Base-by-base conservation (phyloP, 495 filamentous ascomycete species). In the Aspergillus sclerotioniger region DNA sequence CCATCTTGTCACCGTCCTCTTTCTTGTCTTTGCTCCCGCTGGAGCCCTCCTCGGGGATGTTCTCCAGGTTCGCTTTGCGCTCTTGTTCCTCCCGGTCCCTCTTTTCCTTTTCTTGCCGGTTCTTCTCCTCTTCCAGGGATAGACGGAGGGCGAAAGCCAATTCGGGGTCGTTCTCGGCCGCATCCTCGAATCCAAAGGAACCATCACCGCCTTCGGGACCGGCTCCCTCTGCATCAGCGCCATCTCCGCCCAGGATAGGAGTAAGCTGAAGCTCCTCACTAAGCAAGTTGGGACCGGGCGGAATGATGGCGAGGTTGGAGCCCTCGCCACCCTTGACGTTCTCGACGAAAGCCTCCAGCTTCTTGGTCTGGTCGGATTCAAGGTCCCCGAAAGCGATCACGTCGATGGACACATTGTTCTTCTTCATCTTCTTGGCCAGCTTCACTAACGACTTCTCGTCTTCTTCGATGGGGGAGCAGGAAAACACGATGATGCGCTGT, bases 371-470 rank as follows among this genome's bases (percentile, higher is more conserved):
- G 50, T 96, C 92, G 61, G 92, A 88, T 54, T 91, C 87, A 28
- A 96, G 80, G 60, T 98, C 94, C 51, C 94, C 94, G 66, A 98
- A 98, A 41, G 91, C 84, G 60, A 98, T 82, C 64, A 98, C 90
- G 67, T 98, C 94, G 66, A 98, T 90, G 53, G 85, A 88, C 55
- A 95, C 87, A 66, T 87, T 90, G 70, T 84, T 86, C 81, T 98
- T 98, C 87, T 96, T 98, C 92, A 98, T 96, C 77, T 93, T 92
- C 77, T 90, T 95, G 13, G 93, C 92, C 12, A 98, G 83, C 69
- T 91, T 92, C 59, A 96, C 82, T 0, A 98, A 82, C 13, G 84
- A 82, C 75, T 92, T 92, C 74, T 97, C 88, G 62, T 89, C 86
- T 71, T 98, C 94, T 41, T 82, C 84, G 65, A 98, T 88, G 39